Conservation (phyloP, 371 early-diverging fungal genomes). For the Zychaea mexicana region DNA sequence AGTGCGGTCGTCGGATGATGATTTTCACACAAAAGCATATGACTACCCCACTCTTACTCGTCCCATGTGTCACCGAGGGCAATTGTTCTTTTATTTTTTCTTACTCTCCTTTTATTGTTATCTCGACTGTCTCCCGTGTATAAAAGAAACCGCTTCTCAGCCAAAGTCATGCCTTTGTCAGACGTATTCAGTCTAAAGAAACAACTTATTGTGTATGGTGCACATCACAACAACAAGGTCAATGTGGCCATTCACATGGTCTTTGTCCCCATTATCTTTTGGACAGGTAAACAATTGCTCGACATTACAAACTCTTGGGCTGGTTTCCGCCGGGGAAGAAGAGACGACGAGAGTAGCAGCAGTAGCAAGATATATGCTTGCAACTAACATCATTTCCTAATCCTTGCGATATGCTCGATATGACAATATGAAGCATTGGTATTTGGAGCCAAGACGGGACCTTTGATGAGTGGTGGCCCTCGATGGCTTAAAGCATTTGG, state of each 20-base stretch:
- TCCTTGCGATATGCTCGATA: too few relatives aligned
- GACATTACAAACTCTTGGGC: neutral
- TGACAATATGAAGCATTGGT: slow-evolving; percentile 55
- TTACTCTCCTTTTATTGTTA: too few relatives aligned
- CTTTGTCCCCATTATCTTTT: slow-evolving; percentile 91
- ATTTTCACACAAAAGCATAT: too few relatives aligned
- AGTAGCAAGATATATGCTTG: too few relatives aligned
- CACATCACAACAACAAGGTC: slow-evolving; percentile 75
- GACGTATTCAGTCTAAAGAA: slow-evolving; percentile 69
- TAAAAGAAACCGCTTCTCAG: too few relatives aligned
- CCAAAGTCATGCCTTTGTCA: slow-evolving; percentile 14
- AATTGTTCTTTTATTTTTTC: too few relatives aligned
- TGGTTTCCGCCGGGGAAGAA: neutral
- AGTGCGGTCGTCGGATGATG: too few relatives aligned
- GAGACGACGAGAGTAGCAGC: too few relatives aligned
- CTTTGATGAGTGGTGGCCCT: slow-evolving; percentile 37
- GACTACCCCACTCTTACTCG: too few relatives aligned
- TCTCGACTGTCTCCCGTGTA: too few relatives aligned
- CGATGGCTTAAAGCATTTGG: slow-evolving; percentile 33
- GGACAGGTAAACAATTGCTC: slow-evolving; percentile 60
- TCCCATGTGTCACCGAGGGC: too few relatives aligned
- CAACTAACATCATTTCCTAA: too few relatives aligned
- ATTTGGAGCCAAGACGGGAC: slow-evolving; percentile 58
- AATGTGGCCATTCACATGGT: slow-evolving; percentile 89
- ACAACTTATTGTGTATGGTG: slow-evolving; percentile 78